Evolutionary conservation across 1,284 basidiomycete genomes (phyloP).

Genomic region (Microbotryomycetes sp.): DNA sequence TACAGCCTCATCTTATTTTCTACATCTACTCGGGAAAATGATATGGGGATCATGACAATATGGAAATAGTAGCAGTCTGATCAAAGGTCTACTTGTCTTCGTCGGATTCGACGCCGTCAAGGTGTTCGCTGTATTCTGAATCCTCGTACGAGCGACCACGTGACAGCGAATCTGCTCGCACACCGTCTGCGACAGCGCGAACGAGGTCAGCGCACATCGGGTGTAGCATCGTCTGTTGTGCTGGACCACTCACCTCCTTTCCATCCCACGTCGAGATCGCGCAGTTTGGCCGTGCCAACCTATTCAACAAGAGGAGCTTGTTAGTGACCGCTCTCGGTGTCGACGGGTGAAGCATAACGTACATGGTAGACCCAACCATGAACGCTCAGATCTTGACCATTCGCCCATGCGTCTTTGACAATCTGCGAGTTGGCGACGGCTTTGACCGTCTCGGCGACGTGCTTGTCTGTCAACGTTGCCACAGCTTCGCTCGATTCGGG

Average conservation of each 20-base stretch:
- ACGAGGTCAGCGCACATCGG: not conserved
- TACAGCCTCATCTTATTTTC: too few species aligned
- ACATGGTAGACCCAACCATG: constrained; percentile 79
- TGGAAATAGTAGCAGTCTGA: too few species aligned
- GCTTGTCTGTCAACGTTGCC: constrained; percentile 58
- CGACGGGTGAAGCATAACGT: not conserved
- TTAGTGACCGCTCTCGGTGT: not conserved
- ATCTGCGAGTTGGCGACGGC: constrained; percentile 60
- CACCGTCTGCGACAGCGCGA: constrained; percentile 1
- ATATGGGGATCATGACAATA: too few species aligned
- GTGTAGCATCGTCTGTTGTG: too few species aligned
- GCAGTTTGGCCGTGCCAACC: constrained; percentile 59
- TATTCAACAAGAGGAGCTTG: not conserved
- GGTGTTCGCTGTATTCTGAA: constrained; percentile 12
- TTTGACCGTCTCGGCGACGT: constrained; percentile 67
- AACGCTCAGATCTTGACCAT: constrained; percentile 52
- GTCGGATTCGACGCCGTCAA: not conserved
- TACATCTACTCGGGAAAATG: too few species aligned
- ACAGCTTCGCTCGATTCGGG: constrained; percentile 34
- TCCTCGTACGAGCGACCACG: constrained; percentile 19
- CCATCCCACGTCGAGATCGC: constrained; percentile 56
- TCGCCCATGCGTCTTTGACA: constrained; percentile 64
- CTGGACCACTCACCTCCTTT: constrained; percentile 24
- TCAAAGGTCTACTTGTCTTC: not conserved
- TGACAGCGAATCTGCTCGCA: constrained; percentile 23